Evolutionary conservation across 2,329 filamentous ascomycete species (phyloP).

Genomic region (Neocucurbitaria cava): DNA sequence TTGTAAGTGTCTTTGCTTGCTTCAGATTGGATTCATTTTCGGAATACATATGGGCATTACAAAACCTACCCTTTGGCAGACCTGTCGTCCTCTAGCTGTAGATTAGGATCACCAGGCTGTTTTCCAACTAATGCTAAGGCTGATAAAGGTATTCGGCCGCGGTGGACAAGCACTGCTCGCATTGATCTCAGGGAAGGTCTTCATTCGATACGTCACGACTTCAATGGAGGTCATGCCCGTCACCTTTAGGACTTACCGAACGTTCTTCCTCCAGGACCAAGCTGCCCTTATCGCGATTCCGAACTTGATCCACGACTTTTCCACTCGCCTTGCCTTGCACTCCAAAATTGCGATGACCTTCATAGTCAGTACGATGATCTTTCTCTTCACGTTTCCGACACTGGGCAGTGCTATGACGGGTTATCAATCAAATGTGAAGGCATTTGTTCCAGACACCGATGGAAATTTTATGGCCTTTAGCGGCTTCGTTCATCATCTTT

Average conservation of each 20-base stretch:
- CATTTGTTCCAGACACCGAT: conserved; percentile 7
- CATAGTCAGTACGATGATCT: conserved; percentile 16
- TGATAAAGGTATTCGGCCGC: conserved; percentile 22
- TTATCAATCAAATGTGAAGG: conserved; percentile 12
- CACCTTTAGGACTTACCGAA: conserved; percentile 4
- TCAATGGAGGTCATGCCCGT: conserved; percentile 27
- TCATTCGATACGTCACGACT: conserved; percentile 24
- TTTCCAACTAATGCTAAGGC: no score
- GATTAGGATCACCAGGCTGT: conserved; percentile 41
- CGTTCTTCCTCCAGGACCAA: conserved; percentile 1
- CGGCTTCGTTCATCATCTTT: conserved; percentile 1
- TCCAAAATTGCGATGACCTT: conserved; percentile 21
- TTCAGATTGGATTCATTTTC: no score
- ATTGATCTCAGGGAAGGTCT: conserved; percentile 21
- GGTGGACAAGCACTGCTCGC: conserved; percentile 29
- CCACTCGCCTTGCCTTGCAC: background rate
- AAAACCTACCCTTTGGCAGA: conserved; percentile 50
- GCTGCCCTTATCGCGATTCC: background rate
- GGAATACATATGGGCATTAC: background rate
- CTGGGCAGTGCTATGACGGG: conserved; percentile 21
- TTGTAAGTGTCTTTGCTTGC: conserved; percentile 14
- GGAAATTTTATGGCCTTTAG: conserved; percentile 3
- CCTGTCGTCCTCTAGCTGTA: conserved; percentile 59
- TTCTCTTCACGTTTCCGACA: conserved; percentile 16
- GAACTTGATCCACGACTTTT: conserved; percentile 5